Evolutionary conservation across 768 basidiomycete genomes (phyloP), one percentile per base, ranked within the genome.

Genomic region (Suillus ampliporus): DNA sequence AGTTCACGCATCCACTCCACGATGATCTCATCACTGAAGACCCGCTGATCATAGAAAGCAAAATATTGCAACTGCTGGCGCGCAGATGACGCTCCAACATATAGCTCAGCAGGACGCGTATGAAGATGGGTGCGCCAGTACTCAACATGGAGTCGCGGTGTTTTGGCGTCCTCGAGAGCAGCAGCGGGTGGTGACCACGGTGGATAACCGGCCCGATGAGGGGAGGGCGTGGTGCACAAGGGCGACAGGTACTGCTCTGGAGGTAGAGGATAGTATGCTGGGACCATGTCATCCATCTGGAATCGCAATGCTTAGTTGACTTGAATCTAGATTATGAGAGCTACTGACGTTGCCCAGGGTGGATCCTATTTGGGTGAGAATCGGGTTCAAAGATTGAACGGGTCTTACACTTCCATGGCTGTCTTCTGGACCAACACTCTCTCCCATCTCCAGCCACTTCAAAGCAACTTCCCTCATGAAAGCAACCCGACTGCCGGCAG

Each of bases 1-100:
- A 83, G 72, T 64, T 85, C 83, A 5, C 71, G 65, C 50, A 85
- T 57, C 80, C 82, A 84, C 69, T 83, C 83, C 14, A 66, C 58
- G 19, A 83, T 74, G 10, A 78, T 60, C 10, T 65, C 72, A 9
- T 74, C 67, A 1, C 78, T 72, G 59, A 79, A 84, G 1, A 80
- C 79, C 65, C 83, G 82, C 28, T 68, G 72, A 65, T 85, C 84
- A 68, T 71, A 80, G 68, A 56, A 80, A 21, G 75, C 15, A 28
- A 69, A 54, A 28, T 83, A 58, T 13, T 66, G 64, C 46, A 85
- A 67, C 48, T 77, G 67, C 26, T 75, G 65, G 10, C 67, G 67
- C 6, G 67, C 65, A 5, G 76, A 81, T 7, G 75, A 64, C 15
- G 83, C 79, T 13, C 82, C 82, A 1, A 85, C 73, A 67, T 85